Percentiles rank a stretch among this genome's conserved stretches.
These are phyloP conservation scores for Glycine soja DNA, from an alignment of 306 rosid genomes.

Conservation along the genomic window DNA sequence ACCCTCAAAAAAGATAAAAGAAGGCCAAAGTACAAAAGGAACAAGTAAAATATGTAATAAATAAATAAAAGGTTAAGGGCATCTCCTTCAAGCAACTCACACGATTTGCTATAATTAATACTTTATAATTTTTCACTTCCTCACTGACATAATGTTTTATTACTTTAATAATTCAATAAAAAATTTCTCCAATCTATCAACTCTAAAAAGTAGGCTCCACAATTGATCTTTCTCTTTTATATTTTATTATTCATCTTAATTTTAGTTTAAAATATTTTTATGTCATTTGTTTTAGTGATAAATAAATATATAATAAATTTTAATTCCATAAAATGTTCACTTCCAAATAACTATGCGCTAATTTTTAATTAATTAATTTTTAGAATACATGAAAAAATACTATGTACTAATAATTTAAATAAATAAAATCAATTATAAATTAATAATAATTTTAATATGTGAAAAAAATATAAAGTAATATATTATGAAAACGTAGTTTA, in stretches of 20 bases:
- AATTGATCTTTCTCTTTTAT: neutral
- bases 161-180: neutral
- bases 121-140: neutral
- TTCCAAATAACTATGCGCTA: neutral
- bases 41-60: neutral
- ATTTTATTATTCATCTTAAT: neutral
- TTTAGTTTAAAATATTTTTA: neutral
- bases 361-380: neutral
- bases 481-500: neutral
- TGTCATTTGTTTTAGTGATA: neutral
- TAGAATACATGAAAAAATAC: neutral
- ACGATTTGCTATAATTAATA: neutral
- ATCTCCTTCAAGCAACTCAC: too few species aligned
- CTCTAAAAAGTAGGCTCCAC: neutral
- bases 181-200: neutral
- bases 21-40: slow-evolving; percentile 1
- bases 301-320: neutral
- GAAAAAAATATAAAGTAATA: neutral
- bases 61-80: neutral
- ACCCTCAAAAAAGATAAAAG: slow-evolving; percentile 15
- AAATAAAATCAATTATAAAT: neutral
- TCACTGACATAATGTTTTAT: too few species aligned
- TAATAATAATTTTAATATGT: neutral
- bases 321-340: neutral
- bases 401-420: neutral